Conservation (phyloP, 345 rosid species). For the Firmiana major region DNA sequence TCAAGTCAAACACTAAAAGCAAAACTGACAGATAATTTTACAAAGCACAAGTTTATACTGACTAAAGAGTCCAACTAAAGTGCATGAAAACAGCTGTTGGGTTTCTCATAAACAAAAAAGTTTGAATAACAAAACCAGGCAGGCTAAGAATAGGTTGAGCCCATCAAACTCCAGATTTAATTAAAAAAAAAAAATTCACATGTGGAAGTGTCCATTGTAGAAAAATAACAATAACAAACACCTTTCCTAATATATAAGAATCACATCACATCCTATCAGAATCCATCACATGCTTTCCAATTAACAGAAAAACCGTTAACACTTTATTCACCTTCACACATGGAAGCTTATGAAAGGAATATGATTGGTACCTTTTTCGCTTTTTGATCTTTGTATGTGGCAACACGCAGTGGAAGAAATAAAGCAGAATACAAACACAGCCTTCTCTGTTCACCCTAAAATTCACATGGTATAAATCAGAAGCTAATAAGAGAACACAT, state of each 20-base stretch:
- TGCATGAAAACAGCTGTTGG: background rate
- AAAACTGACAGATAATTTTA: background rate
- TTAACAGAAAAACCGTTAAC: background rate
- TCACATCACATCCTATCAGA: background rate
- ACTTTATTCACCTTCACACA: background rate
- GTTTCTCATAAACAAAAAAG: background rate
- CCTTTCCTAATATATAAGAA: background rate
- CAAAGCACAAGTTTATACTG: background rate
- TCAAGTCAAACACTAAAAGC: background rate
- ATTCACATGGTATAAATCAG: conserved; percentile 21
- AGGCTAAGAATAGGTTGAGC: background rate
- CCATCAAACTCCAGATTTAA: background rate
- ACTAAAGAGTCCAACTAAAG: background rate
- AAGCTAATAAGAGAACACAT: background rate
- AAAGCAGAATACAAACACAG: conserved; percentile 73
- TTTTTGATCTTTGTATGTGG: conserved; percentile 53
- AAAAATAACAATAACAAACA: background rate
- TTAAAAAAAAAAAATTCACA: background rate
- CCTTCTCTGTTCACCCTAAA: conserved; percentile 76
- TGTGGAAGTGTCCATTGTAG: background rate
- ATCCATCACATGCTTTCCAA: background rate
- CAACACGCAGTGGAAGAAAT: conserved; percentile 67
- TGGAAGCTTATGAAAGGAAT: background rate
- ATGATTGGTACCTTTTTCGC: conserved; percentile 51
- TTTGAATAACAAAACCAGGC: background rate